Percentiles rank a stretch among this genome's conserved stretches.
Evolutionary conservation across 208 protist species (phyloP).

Genomic region (Trypanosoma cruzi): DNA sequence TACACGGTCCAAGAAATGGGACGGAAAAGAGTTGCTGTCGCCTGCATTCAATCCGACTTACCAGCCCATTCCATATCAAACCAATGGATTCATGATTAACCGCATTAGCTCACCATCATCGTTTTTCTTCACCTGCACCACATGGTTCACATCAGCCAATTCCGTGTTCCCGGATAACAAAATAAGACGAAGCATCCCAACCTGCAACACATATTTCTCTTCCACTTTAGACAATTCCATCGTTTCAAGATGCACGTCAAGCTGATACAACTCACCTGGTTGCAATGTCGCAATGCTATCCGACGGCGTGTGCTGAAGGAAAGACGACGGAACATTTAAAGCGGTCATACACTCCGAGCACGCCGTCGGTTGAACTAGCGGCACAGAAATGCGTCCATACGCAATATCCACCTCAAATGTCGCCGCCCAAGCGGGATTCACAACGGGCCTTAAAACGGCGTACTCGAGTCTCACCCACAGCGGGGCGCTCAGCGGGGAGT

Average conservation of each 20-base stretch:
- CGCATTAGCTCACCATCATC: slow-evolving; percentile 24
- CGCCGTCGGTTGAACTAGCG: slow-evolving; percentile 8
- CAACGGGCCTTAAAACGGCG: slow-evolving; percentile 3
- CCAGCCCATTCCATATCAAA: background rate
- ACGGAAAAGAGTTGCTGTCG: background rate
- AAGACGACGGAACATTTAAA: background rate
- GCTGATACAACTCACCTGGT: slow-evolving; percentile 12
- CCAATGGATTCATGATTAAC: slow-evolving; percentile 23
- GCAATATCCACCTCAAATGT: slow-evolving; percentile 57
- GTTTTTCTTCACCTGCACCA: slow-evolving; percentile 28
- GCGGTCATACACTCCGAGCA: background rate
- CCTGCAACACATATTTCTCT: slow-evolving; percentile 63
- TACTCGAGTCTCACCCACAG: slow-evolving; percentile 34
- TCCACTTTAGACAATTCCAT: slow-evolving; percentile 29
- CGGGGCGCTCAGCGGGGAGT: slow-evolving; percentile 29
- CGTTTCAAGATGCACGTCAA: slow-evolving; percentile 25
- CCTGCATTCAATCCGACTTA: background rate
- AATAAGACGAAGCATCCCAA: slow-evolving; percentile 43
- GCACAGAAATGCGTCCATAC: slow-evolving; percentile 19
- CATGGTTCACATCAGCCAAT: slow-evolving; percentile 13
- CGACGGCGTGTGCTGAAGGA: slow-evolving; percentile 9
- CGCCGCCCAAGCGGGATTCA: slow-evolving; percentile 25
- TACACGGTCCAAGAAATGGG: background rate
- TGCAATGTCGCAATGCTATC: background rate
- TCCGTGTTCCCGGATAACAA: slow-evolving; percentile 9